Percentiles rank a stretch among this genome's conserved stretches.
Evolutionary conservation across 2,329 filamentous ascomycete genomes (phyloP).

Genomic region (Fusarium decemcellulare): DNA sequence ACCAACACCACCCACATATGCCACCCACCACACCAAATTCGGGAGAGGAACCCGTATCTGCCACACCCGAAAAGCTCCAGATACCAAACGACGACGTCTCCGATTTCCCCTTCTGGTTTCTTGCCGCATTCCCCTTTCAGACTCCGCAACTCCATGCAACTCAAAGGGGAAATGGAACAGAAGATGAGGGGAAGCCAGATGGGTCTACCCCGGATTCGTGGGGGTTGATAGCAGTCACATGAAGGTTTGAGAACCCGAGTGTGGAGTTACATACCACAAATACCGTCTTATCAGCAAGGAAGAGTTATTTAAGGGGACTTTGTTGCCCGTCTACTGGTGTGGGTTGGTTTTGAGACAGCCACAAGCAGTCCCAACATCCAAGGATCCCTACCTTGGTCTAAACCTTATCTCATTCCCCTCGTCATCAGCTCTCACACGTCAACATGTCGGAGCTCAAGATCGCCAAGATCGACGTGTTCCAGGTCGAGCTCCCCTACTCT

Average conservation of each 20-base stretch:
- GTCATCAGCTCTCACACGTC: background rate
- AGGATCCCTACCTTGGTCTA: background rate
- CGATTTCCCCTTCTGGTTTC: background rate
- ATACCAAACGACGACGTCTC: background rate
- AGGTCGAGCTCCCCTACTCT: constrained; percentile 28
- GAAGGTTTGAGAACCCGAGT: background rate
- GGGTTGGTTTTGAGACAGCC: background rate
- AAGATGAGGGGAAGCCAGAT: constrained; percentile 5
- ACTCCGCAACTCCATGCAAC: constrained; percentile 1
- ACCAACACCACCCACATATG: background rate
- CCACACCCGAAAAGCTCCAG: background rate
- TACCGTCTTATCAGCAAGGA: background rate
- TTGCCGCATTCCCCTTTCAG: background rate
- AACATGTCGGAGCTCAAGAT: constrained; percentile 44
- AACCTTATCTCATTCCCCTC: background rate
- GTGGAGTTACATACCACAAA: background rate
- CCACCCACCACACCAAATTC: background rate
- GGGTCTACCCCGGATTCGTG: constrained; percentile 7
- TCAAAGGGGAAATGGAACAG: background rate
- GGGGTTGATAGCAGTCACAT: background rate
- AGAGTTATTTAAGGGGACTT: background rate
- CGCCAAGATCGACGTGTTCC: constrained; percentile 37
- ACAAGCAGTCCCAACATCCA: background rate
- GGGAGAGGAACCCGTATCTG: constrained; percentile 17
- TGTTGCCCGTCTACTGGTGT: background rate